Base-by-base conservation (phyloP, 2,329 filamentous ascomycete genomes). In the Talaromyces sp. region DNA sequence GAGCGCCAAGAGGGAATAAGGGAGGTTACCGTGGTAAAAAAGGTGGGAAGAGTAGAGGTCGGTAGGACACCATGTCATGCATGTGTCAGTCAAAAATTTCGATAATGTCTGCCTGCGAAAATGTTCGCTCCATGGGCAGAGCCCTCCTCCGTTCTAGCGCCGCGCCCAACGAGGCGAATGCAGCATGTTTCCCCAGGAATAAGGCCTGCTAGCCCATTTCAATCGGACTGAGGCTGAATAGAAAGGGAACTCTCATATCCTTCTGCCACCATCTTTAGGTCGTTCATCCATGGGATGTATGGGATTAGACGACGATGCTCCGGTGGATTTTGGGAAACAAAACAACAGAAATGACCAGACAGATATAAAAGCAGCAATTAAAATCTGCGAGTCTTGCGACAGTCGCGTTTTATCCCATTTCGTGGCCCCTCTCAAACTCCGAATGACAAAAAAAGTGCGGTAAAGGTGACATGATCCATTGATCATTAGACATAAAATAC, bases 201-300 rank as follows among this genome's bases (percentile, higher is more conserved):
- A 65, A 67, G 57, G 63, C 61, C 65, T 53, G 51, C 41, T 46
- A 61, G 63, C 62, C 66, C 65, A 64, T 59, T 15, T 48, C 60
- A 56, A 33, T 52, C 11, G 54, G 63, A 64, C 52, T 50, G 57
- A 56, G 64, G 61, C 64, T 64, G 63, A 67, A 67, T 66, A 65
- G 56, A 61, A 62, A 56, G 66, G 67, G 37, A 56, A 33, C 17
- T n/a, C 22, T 17, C 25, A 28, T 37, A 59, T 60, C 68, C 57
- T 71, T 79, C 64, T 79, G 61, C 77, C 77, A 79, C 77, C 75
- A 69, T 70, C 71, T 79, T 77, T 79, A 79, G 77, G 75, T 73
- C 67, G 70, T 72, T 71, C 66, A 69, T 67, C 71, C 70, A 75
- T 71, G 60, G 69, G 61, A 45, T 36, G 45, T 19, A 28, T 40